Evolutionary conservation across 257 asterid species (phyloP).

Genomic region (Solanum chmielewskii): DNA sequence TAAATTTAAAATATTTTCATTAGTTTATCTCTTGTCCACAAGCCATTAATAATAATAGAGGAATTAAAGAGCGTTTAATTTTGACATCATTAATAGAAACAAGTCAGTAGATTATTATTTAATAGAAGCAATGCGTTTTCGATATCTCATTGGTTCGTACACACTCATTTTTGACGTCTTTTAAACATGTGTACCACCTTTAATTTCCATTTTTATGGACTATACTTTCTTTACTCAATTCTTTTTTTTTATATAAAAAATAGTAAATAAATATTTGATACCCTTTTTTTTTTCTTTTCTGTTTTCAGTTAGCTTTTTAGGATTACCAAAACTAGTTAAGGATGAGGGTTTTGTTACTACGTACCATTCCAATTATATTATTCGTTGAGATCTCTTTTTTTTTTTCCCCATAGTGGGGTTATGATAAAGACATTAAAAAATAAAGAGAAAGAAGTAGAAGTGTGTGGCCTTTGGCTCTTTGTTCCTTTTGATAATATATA

Average conservation of each 20-base stretch:
- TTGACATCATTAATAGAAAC: too few relatives aligned
- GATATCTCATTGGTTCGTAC: too few relatives aligned
- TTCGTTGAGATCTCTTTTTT: not conserved
- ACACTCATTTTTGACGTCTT: not conserved
- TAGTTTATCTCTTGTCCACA: not conserved
- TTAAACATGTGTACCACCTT: not conserved
- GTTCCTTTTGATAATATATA: not conserved
- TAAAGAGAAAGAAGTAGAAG: not conserved
- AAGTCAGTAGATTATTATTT: not conserved
- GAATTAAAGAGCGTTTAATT: not conserved
- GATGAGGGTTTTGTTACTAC: conserved; percentile 14
- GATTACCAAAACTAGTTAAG: conserved; percentile 36
- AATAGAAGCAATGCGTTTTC: too few relatives aligned
- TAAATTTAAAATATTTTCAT: too few relatives aligned
- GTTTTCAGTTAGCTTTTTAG: conserved; percentile 3
- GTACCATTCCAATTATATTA: not conserved
- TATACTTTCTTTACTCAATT: too few relatives aligned
- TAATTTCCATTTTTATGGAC: not conserved
- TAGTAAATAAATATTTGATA: too few relatives aligned
- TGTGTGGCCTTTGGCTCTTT: not conserved
- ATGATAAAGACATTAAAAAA: not conserved
- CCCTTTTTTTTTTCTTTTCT: not conserved
- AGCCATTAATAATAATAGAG: not conserved
- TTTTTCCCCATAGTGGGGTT: conserved; percentile 13
- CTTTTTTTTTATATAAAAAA: too few relatives aligned